Base-by-base conservation (phyloP, 306 rosid species). In the Parietaria judaica region DNA sequence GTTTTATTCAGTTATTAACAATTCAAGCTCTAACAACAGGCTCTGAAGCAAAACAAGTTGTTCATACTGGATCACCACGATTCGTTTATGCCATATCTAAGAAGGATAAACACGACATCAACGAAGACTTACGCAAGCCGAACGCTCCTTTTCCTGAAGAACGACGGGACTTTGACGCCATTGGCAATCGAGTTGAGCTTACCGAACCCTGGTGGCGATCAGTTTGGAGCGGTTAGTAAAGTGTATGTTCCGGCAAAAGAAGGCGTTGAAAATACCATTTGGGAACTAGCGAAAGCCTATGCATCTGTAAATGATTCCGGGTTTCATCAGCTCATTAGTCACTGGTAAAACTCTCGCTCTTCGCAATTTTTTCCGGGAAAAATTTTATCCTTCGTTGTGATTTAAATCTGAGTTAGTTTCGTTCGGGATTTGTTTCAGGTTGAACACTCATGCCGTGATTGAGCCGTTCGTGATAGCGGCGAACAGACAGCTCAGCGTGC, bases 211-310 rank as follows among this genome's bases (percentile, higher is more conserved):
- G 60, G 70, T 7, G 84, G 78, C 14, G 91, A 83, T 69, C 63
- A 79, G 46, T 12, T 59, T 14, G 97, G 95, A 53, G 84, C 67
- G 14, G 65, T 50, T 17, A 80, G 96, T 66, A 70, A 77, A 70
- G 86, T 81, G 14, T 75, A 56, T 65, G 59, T 66, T 3, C 87
- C 95, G 23, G 80, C 77, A 1, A 64, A 83, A 47, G 49, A 71
- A 50, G 91, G 87, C 15, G 76, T 78, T 48, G 76, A 81, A 63
- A 61, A 62, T 36, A 73, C 84, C 56, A 63, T 81, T 3, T 87
- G 97, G 97, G 81, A 81, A 53, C 51, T 87, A 37, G 97, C 96
- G 7, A 87, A 91, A 73, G 96, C 95, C 65, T 87, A 83, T 62
- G 97, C 80, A 5, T 75, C 68, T 39, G 80, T 84, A 11, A 86